phyloP scores from a whole-genome alignment of 1,139 yeast genomes.

The Keqinozyma sinolaborantium region DNA sequence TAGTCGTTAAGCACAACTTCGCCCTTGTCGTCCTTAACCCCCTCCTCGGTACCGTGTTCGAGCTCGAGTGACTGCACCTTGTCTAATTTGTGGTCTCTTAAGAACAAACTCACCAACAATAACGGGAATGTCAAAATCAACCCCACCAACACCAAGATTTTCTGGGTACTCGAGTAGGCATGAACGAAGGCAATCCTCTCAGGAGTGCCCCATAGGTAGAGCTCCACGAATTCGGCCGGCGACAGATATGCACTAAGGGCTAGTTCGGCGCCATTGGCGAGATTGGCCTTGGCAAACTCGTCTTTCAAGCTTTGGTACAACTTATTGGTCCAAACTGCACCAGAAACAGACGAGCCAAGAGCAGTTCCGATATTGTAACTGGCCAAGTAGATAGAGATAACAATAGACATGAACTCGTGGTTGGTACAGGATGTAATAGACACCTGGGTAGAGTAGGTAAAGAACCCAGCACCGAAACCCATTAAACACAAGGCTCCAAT shows the following conservation, averaged over 20 bases:
- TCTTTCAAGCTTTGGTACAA: conserved; percentile 12
- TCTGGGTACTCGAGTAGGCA: conserved; percentile 60
- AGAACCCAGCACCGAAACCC: conserved; percentile 74
- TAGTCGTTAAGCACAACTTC: conserved; percentile 39
- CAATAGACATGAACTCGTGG: conserved; percentile 64
- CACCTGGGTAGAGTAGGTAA: conserved; percentile 65
- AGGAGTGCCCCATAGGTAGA: conserved; percentile 58
- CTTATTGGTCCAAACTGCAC: conserved; percentile 59
- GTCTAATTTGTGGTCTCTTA: conserved; percentile 52
- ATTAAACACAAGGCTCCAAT: conserved; percentile 63
- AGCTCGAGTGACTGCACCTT: conserved; percentile 34
- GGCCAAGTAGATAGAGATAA: conserved; percentile 53
- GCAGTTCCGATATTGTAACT: conserved; percentile 61
- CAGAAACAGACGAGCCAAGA: conserved; percentile 51
- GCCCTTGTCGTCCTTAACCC: conserved; percentile 21
- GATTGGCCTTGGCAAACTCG: conserved; percentile 11
- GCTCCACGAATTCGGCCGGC: conserved; percentile 46
- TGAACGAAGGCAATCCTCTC: conserved; percentile 53
- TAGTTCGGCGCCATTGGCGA: conserved; percentile 14
- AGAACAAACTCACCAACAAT: conserved; percentile 42
- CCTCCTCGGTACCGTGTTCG: conserved; percentile 20
- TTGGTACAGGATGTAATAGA: conserved; percentile 60
- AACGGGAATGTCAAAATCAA: conserved; percentile 53
- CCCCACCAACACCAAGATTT: conserved; percentile 54
- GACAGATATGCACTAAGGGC: conserved; percentile 49